These are phyloP conservation scores for Dissophora globulifera DNA, from an alignment of 192 early-diverging fungal genomes.

Conservation along the genomic window DNA sequence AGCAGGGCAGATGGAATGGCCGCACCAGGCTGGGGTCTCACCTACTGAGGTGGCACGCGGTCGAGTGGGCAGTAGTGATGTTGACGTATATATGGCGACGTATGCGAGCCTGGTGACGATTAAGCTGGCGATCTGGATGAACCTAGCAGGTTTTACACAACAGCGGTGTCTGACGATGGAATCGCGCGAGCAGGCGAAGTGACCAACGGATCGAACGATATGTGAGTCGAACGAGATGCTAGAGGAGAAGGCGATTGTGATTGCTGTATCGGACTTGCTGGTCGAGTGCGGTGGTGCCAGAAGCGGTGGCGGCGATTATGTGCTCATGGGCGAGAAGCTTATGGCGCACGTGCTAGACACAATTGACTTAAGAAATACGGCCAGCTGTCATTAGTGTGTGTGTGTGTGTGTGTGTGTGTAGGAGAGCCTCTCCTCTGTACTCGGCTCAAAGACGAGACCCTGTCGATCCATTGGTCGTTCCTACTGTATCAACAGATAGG, in stretches of 20 bases:
- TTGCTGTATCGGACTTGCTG: constrained; percentile 33
- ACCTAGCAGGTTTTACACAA: constrained; percentile 77
- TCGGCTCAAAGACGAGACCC: too few species aligned
- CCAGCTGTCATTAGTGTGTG: too few species aligned
- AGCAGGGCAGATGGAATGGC: constrained; percentile 12
- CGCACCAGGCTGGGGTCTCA: constrained; percentile 8
- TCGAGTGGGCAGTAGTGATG: constrained; percentile 59
- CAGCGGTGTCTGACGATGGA: constrained; percentile 69
- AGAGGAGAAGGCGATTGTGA: constrained; percentile 53
- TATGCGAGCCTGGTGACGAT: constrained; percentile 66
- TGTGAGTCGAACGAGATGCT: constrained; percentile 41
- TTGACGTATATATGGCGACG: constrained; percentile 58
- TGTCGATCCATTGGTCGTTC: too few species aligned
- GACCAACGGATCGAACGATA: constrained; percentile 56
- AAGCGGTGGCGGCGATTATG: constrained; percentile 32
- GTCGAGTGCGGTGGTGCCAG: too few species aligned
- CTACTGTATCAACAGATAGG: too few species aligned
- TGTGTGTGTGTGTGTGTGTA: too few species aligned
- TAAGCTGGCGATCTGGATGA: constrained; percentile 81
- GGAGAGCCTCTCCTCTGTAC: too few species aligned
- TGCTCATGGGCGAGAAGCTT: constrained; percentile 55
- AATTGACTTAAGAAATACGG: too few species aligned
- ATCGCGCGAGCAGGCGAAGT: constrained; percentile 55
- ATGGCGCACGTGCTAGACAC: constrained; percentile 78
- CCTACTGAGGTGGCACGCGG: constrained; percentile 32